These are phyloP conservation scores for Macrolepiota dolichaula DNA, from an alignment of 768 basidiomycete species.

Conservation along the genomic window DNA sequence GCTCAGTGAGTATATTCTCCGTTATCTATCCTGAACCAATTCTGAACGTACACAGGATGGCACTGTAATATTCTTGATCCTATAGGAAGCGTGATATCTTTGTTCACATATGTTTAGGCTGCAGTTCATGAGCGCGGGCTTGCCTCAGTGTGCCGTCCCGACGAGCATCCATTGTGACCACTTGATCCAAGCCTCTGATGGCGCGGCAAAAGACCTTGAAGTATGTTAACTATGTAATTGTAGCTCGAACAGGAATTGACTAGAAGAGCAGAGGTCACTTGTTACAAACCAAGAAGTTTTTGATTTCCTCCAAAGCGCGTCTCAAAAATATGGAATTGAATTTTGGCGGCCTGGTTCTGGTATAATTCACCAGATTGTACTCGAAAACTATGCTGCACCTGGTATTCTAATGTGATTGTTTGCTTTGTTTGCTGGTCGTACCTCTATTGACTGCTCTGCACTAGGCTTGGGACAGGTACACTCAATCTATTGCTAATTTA, in stretches of 20 bases:
- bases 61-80: conserved; percentile 48
- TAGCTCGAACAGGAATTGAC: not conserved
- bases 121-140: conserved; percentile 97
- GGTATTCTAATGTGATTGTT: conserved; percentile 80
- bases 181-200: conserved; percentile 90
- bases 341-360: conserved; percentile 98
- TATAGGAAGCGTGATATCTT: not conserved
- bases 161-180: conserved; percentile 98
- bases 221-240: conserved; percentile 31
- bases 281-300: conserved; percentile 94
- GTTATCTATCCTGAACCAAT: conserved; percentile 11
- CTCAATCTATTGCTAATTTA: not conserved
- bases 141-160: conserved; percentile 79
- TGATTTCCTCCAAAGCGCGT: conserved; percentile 92
- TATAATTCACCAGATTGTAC: conserved; percentile 96
- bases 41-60: conserved; percentile 55
- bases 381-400: conserved; percentile 96
- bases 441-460: conserved; percentile 1
- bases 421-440: not conserved
- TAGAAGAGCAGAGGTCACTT: conserved; percentile 63
- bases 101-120: conserved; percentile 41
- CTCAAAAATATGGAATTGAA: conserved; percentile 90
- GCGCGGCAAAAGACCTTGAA: conserved; percentile 83
- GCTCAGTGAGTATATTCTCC: conserved; percentile 62
- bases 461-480: conserved; percentile 78